These are phyloP conservation scores for Stagonosporopsis rhizophila DNA, from an alignment of 2,329 filamentous ascomycete genomes.

Conservation along the genomic window DNA sequence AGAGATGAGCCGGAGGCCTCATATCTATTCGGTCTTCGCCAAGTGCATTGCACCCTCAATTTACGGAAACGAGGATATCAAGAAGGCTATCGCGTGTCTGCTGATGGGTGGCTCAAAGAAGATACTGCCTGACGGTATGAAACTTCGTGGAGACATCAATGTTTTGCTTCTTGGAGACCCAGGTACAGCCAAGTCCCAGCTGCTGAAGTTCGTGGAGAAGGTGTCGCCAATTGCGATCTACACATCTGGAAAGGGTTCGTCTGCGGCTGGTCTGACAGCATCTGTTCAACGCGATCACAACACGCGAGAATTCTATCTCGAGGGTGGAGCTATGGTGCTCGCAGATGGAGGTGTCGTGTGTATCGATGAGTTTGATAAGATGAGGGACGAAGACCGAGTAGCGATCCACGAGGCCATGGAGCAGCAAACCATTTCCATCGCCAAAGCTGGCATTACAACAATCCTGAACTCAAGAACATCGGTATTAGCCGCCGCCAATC, in stretches of 20 bases:
- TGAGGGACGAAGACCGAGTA: constrained; percentile 96
- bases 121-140: constrained; percentile 97
- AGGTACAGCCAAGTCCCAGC: constrained; percentile 96
- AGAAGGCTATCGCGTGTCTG: constrained; percentile 94
- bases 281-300: constrained; percentile 93
- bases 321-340: constrained; percentile 97
- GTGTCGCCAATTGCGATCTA: constrained; percentile 97
- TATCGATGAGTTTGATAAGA: constrained; percentile 99
- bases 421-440: constrained; percentile 98
- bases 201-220: constrained; percentile 97
- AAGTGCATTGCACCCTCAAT: constrained; percentile 96
- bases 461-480: constrained; percentile 96
- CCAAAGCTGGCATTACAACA: constrained; percentile 97
- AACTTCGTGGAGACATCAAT: constrained; percentile 96
- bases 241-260: constrained; percentile 97
- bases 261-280: constrained; percentile 94
- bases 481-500: constrained; percentile 93
- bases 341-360: constrained; percentile 97
- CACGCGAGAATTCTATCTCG: constrained; percentile 95
- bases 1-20: constrained; percentile 86
- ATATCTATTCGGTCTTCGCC: constrained; percentile 90
- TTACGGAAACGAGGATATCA: constrained; percentile 95
- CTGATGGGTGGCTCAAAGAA: constrained; percentile 96
- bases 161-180: constrained; percentile 95
- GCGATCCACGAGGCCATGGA: constrained; percentile 99